These are phyloP conservation scores for Dipodascus albidus DNA, from an alignment of 805 yeast species.

Conservation along the genomic window DNA sequence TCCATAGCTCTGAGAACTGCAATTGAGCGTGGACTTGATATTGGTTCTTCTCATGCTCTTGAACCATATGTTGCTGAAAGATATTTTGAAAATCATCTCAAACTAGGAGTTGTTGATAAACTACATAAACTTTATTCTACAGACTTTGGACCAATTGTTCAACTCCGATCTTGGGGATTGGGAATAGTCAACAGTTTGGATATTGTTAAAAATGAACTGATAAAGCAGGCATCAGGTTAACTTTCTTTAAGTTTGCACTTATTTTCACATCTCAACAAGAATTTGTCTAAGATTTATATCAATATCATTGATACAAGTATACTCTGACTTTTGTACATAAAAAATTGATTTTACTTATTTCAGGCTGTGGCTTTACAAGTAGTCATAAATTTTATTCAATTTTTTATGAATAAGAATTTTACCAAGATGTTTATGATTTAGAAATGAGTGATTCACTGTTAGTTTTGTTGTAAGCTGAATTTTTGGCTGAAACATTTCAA, in stretches of 20 bases:
- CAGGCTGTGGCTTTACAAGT: too few species aligned
- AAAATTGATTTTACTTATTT: too few species aligned
- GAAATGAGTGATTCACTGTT: too few species aligned
- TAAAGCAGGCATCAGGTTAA: slow-evolving; percentile 36
- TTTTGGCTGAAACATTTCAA: too few species aligned
- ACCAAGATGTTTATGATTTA: too few species aligned
- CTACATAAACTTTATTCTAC: slow-evolving; percentile 78
- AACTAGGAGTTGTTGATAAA: slow-evolving; percentile 85
- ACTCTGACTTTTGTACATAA: too few species aligned
- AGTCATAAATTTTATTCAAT: too few species aligned
- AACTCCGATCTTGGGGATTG: slow-evolving; percentile 65
- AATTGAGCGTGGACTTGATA: slow-evolving; percentile 68
- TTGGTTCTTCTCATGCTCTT: slow-evolving; percentile 68
- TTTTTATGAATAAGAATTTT: too few species aligned
- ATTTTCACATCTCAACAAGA: not conserved
- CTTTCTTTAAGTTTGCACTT: not conserved
- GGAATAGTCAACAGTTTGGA: slow-evolving; percentile 51
- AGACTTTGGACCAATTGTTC: slow-evolving; percentile 62
- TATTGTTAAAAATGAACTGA: slow-evolving; percentile 58
- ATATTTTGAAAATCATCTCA: slow-evolving; percentile 65
- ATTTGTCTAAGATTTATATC: too few species aligned
- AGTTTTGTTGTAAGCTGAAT: too few species aligned
- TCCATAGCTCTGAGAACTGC: slow-evolving; percentile 62
- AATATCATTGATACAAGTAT: too few species aligned
- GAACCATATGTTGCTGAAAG: slow-evolving; percentile 84